Evolutionary conservation across 2,329 filamentous ascomycete genomes (phyloP), one percentile per base, ranked within the genome.

Genomic region (Botrytis fragariae): DNA sequence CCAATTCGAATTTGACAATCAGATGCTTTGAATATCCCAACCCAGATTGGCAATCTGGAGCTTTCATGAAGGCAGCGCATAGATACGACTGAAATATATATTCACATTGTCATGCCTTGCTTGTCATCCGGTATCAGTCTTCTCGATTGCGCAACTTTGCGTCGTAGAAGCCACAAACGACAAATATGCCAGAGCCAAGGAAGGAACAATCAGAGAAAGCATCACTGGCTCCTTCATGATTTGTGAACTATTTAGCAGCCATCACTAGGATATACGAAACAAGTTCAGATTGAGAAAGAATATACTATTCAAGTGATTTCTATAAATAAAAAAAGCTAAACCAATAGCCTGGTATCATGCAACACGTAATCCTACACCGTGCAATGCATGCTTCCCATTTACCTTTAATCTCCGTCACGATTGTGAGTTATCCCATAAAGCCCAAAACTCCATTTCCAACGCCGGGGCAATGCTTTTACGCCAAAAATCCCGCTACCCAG

Each of bases 281-380:
- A 42, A 14, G 10, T 12, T 3, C 18, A 25, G 18, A 42, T 42
- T 25, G 32, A 10, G 32, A 42, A 32, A 68, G 10, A 6, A 20
- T 42, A 20, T 22, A 42, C 48, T 29, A 25, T 57, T 32, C 65
- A 32, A 42, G 48, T 42, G 29, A 32, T 22, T 68, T 68, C 48
- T 68, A 25, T 20, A 51, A 12, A 51, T n/a, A 51, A n/a, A 54
- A n/a, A 54, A 42, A 1, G 35, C 35, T 5, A 57, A 44, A 42
- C 29, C 16, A 25, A 63, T 25, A 57, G 16, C 65, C 65, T 68
- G 65, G 37, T 68, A 68, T 68, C 65, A 57, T 68, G 22, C 16
- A 35, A 25, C 16, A 45, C 20, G 42, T 64, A 22, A 57, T 29
- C 48, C 25, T 68, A 68, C 45, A 57, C 48, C 64, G 35, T 68